These are phyloP conservation scores for Picea glauca DNA, from an alignment of 75 land plant genomes.

Conservation along the genomic window DNA sequence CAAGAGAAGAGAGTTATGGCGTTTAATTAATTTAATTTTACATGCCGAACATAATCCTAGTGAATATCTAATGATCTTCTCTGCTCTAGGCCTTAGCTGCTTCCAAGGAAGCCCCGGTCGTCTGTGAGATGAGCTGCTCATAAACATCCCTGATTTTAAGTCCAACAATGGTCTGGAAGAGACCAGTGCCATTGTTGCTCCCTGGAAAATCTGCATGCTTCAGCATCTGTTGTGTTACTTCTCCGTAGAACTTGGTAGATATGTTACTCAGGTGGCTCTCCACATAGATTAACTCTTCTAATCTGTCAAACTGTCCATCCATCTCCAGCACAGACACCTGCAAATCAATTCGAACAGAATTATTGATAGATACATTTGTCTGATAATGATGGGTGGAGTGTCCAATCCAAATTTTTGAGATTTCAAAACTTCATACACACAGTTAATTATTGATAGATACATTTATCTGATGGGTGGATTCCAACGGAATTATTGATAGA, in stretches of 20 bases:
- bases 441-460: too few species aligned
- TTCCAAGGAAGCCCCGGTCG: constrained; percentile 11
- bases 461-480: too few species aligned
- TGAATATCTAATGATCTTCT: not conserved
- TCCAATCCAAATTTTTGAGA: too few species aligned
- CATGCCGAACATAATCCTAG: too few species aligned
- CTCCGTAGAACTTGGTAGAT: constrained; percentile 94
- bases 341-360: too few species aligned
- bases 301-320: constrained; percentile 97
- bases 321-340: constrained; percentile 91
- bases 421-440: too few species aligned
- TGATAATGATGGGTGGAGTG: too few species aligned
- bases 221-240: constrained; percentile 96
- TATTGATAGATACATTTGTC: too few species aligned
- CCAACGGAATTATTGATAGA: too few species aligned
- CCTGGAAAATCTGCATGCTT: constrained; percentile 96
- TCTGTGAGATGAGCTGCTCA: constrained; percentile 59
- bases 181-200: constrained; percentile 97
- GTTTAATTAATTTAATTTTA: too few species aligned
- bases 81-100: constrained; percentile 31
- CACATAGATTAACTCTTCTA: constrained; percentile 95
- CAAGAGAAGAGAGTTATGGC: too few species aligned
- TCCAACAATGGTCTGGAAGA: constrained; percentile 94
- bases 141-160: constrained; percentile 88
- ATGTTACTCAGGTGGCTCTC: constrained; percentile 96